A percentile compares a stretch with the other conserved stretches of the same genome.
Evolutionary conservation across 2,329 filamentous ascomycete genomes (phyloP).

Genomic region (Colletotrichum eleusines): DNA sequence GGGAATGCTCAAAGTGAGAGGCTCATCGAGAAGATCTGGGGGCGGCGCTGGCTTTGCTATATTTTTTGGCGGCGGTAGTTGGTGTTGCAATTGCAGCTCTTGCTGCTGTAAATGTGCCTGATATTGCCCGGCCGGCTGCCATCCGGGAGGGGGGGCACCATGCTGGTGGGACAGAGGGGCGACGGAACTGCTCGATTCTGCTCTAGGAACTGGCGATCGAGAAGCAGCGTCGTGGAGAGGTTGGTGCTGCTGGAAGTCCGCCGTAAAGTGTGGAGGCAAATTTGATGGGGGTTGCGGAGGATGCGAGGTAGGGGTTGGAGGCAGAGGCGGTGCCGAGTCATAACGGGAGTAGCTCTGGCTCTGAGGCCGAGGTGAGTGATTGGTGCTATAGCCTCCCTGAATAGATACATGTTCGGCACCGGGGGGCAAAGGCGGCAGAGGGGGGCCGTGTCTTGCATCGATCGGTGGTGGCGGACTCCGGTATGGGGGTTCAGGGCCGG

Average conservation of each 20-base stretch:
- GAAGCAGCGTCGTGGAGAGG: constrained; percentile 34
- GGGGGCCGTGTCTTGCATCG: constrained; percentile 44
- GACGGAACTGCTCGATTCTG: constrained; percentile 44
- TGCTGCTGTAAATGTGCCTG: constrained; percentile 44
- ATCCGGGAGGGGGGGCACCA: constrained; percentile 34
- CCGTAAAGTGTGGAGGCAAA: constrained; percentile 29
- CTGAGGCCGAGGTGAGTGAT: constrained; percentile 31
- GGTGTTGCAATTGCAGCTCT: constrained; percentile 47
- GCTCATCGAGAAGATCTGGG: constrained; percentile 69
- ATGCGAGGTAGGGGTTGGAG: constrained; percentile 44
- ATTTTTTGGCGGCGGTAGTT: constrained; percentile 46
- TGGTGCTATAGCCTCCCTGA: constrained; percentile 41
- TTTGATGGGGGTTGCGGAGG: not conserved
- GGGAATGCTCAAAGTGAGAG: constrained; percentile 64
- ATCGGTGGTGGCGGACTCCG: constrained; percentile 44
- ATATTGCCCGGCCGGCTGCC: constrained; percentile 39
- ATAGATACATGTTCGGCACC: constrained; percentile 46
- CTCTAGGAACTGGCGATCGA: constrained; percentile 20
- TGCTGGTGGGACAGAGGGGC: constrained; percentile 43
- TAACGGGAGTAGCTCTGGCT: constrained; percentile 54
- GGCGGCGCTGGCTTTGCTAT: constrained; percentile 53
- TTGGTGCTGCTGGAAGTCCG: constrained; percentile 37
- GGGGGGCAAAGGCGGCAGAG: constrained; percentile 49
- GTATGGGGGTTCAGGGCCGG: constrained; percentile 51
- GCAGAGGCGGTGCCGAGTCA: constrained; percentile 61